Conservation (phyloP, 208 protist genomes). For the Strigomonas oncopelti region DNA sequence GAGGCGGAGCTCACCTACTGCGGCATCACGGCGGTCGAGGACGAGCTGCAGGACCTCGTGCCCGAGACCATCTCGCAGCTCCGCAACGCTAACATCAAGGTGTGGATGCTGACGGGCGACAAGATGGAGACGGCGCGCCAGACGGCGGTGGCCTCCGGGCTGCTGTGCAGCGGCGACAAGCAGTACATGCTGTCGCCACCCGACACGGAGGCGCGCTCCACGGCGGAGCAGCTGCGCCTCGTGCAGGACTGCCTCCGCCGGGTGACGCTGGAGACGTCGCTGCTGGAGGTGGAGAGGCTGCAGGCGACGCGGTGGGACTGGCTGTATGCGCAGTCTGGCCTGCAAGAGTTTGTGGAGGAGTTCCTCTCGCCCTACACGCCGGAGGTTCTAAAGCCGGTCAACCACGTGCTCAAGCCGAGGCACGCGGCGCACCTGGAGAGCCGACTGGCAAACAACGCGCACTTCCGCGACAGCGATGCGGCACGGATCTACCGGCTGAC, state of each 20-base stretch:
- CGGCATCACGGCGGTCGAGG: conserved; percentile 94
- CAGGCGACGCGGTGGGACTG: conserved; percentile 18
- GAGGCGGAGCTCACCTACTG: conserved; percentile 88
- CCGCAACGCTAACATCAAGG: conserved; percentile 69
- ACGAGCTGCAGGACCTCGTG: conserved; percentile 95
- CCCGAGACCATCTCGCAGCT: conserved; percentile 80
- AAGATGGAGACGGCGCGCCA: conserved; percentile 96
- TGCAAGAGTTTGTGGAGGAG: conserved; percentile 56
- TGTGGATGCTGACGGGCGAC: conserved; percentile 98
- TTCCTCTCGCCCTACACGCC: conserved; percentile 35
- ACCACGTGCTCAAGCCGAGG: conserved; percentile 26
- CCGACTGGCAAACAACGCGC: background rate
- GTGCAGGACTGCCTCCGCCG: conserved; percentile 27
- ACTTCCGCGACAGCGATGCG: background rate
- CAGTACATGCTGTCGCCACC: conserved; percentile 42
- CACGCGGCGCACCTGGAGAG: background rate
- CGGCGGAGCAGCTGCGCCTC: conserved; percentile 37
- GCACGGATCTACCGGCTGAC: background rate
- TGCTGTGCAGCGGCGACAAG: conserved; percentile 37
- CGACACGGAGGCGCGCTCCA: conserved; percentile 20
- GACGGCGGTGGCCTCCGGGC: conserved; percentile 82
- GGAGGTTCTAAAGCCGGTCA: conserved; percentile 36
- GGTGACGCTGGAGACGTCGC: conserved; percentile 13
- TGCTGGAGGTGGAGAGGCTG: conserved; percentile 17
- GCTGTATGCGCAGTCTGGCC: conserved; percentile 38